phyloP scores from a whole-genome alignment of 257 asterid genomes.

The Ballota nigra region DNA sequence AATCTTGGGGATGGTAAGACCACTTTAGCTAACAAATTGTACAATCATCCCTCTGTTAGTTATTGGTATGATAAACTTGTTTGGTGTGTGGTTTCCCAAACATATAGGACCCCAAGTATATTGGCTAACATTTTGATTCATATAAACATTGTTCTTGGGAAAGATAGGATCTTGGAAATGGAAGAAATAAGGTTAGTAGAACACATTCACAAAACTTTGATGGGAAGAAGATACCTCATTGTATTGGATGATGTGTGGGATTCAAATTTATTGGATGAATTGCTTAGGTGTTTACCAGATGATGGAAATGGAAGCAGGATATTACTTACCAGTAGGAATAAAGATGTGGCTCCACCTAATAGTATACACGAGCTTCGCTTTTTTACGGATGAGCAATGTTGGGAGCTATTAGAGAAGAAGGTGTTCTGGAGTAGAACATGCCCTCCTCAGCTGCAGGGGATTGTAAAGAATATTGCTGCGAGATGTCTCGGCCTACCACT shows the following conservation, averaged over 20 bases:
- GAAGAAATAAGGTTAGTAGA: not conserved
- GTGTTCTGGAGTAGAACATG: constrained; percentile 16
- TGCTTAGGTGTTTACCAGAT: not conserved
- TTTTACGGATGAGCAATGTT: constrained; percentile 18
- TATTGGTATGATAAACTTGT: not conserved
- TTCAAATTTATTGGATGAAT: not conserved
- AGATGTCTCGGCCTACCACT: constrained; percentile 37
- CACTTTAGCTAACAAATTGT: not conserved
- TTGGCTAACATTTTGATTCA: not conserved
- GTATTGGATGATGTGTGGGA: not conserved
- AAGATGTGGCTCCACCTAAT: constrained; percentile 2
- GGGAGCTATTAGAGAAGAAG: constrained; percentile 33
- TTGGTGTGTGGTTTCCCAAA: not conserved
- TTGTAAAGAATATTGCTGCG: constrained; percentile 25
- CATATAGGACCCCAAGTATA: too few species aligned
- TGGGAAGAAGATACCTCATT: not conserved
- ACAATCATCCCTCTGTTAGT: not conserved
- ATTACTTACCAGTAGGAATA: constrained; percentile 27
- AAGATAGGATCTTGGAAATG: not conserved
- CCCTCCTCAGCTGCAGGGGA: constrained; percentile 20
- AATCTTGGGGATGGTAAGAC: not conserved
- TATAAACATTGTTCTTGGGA: not conserved
- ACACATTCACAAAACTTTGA: not conserved
- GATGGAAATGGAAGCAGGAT: constrained; percentile 31
- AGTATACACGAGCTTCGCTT: constrained; percentile 13